Base-by-base conservation (phyloP, 495 filamentous ascomycete genomes). In the Glarea lozoyensis region DNA sequence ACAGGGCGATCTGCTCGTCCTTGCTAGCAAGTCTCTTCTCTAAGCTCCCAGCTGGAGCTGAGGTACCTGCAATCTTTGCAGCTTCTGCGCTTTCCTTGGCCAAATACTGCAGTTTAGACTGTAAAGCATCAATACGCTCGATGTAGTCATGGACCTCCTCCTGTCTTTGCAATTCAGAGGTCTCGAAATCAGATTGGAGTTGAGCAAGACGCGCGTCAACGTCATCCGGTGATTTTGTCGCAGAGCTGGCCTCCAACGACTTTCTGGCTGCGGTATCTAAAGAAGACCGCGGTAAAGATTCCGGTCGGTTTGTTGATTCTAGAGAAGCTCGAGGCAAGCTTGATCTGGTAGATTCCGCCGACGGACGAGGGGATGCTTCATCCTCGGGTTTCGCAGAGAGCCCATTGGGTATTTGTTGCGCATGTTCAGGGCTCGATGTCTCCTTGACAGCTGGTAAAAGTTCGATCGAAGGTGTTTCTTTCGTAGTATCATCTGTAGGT, bases 101-200 rank as follows among this genome's bases (percentile, higher is more conserved):
- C 3, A 97, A 70, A 57, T 90, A 94, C 42, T 85, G 79, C 19
- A 98, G 68, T 56, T 96, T 96, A 5, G 86, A 77, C 58, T 95
- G 84, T 9, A 98, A 67, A 15, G 93, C 84, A 62, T 97, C 92
- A 29, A 97, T 94, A 2, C 86, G 79, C 61, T 96, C 92, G 10
- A 89, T 75, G 45, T 93, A 89, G 10, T 65, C 71, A 50, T 92
- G 78, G 13, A 82, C 70, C 56, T 95, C 88, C 54, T 88, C 84
- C 43, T 87, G 85, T 54, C 82, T 70, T 38, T 80, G 76, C 19
- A 68, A 58, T 34, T 84, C 75, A 2, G 74, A 64, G 18, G 68
- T 69, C 38, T 82, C 75, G 29, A 79, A 62, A n/a, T 80, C 68
- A 15, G 68, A 65, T 37, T 70, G 69, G 30, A 80, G 52, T 12